Base-by-base conservation (phyloP, 345 rosid genomes). In the Salix suchowensis region DNA sequence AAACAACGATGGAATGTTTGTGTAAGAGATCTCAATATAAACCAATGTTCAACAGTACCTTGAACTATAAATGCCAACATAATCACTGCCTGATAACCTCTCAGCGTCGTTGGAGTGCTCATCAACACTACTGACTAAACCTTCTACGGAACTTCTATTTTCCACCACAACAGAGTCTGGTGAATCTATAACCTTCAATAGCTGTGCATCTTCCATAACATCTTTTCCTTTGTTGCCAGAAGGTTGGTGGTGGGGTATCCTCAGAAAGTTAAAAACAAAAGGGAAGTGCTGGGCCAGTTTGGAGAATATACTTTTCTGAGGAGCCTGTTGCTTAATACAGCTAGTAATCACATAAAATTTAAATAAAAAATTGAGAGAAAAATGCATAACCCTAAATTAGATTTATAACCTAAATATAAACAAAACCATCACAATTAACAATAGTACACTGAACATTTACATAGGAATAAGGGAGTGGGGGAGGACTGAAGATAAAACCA, bases 271-370 rank as follows among this genome's bases (percentile, higher is more conserved):
- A 71, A 76, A 77, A 79, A 93, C 85, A 81, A 86, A 90, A 50
- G 97, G 97, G 68, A 91, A 81, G 84, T 76, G 87, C 77, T 70
- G 82, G 24, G 85, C 93, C 78, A 93, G 82, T 82, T 89, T 89
- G 37, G 93, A 90, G 28, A 95, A 85, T 64, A 93, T 80, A 78
- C 85, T 85, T 71, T 81, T 84, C 70, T 73, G 79, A 52, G 86
- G 78, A 65, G 82, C 50, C 64, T 72, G 79, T 16, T 78, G 81
- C 54, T 83, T 81, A 65, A 71, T 58, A 70, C 82, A 85, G 68
- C 96, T 92, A 87, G 48, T 72, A 71, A 78, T 70, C 70, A 70
- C n/a, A 80, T 23, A 79, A 80, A 52, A 74, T 74, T 74, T 67
- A 64, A 54, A 70, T 75, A 73, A 88, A 78, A 82, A 52, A 21